phyloP scores from a whole-genome alignment of 1,284 basidiomycete species.

The Porogramme epimiltina region DNA sequence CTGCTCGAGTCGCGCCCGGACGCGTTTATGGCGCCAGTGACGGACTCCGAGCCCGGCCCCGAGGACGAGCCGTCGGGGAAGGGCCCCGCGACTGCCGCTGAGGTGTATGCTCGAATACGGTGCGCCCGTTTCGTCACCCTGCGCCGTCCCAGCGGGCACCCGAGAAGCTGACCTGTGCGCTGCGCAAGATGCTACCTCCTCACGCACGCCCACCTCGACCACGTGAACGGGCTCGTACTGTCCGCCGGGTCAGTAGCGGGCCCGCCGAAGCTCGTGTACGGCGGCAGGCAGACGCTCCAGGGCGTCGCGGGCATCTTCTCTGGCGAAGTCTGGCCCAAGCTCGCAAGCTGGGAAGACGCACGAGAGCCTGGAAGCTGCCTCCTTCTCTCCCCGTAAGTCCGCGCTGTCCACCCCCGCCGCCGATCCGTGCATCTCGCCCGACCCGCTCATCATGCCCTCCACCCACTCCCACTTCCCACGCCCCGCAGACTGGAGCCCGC shows the following conservation, averaged over 20 bases:
- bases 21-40: constrained; percentile 41
- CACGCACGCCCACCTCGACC: constrained; percentile 84
- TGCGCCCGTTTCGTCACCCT: constrained; percentile 30
- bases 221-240: constrained; percentile 74
- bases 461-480: background rate
- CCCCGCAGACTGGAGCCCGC: constrained; percentile 34
- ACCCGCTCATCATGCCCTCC: too few relatives aligned
- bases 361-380: constrained; percentile 56
- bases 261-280: constrained; percentile 65
- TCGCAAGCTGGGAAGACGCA: constrained; percentile 65
- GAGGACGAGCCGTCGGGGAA: background rate
- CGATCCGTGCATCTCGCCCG: too few relatives aligned
- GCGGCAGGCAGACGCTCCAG: constrained; percentile 59
- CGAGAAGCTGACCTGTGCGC: background rate
- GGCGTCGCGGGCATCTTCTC: constrained; percentile 77
- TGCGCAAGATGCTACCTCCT: constrained; percentile 65
- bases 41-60: constrained; percentile 23
- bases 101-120: constrained; percentile 64
- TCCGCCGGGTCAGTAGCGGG: constrained; percentile 74
- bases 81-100: constrained; percentile 39
- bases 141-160: background rate
- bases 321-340: constrained; percentile 79
- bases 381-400: constrained; percentile 50
- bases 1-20: constrained; percentile 53
- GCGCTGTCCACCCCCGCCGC: background rate